These are phyloP conservation scores for Melampsora americana DNA, from an alignment of 1,284 basidiomycete species.

Conservation along the genomic window DNA sequence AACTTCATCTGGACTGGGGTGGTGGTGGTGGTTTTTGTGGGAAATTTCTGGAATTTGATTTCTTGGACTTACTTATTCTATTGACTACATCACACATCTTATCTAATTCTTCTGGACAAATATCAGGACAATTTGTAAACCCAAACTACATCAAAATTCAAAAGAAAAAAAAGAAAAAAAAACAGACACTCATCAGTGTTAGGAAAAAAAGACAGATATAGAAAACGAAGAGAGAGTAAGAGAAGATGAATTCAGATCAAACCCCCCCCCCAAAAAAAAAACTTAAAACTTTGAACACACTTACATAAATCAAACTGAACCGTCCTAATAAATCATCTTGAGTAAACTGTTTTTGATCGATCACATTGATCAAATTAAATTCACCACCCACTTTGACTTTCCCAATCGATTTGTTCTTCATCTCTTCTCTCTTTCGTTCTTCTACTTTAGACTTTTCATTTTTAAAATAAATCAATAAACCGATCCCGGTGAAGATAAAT, in stretches of 20 bases:
- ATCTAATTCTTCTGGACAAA: constrained; percentile 96
- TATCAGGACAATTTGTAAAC: constrained; percentile 96
- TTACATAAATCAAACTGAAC: constrained; percentile 73
- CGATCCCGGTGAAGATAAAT: constrained; percentile 76
- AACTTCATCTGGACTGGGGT: too few species aligned
- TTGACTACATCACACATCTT: constrained; percentile 85
- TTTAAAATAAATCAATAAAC: constrained; percentile 82
- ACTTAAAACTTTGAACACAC: constrained; percentile 25
- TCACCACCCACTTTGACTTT: constrained; percentile 81
- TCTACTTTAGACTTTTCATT: constrained; percentile 76
- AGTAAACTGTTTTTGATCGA: constrained; percentile 68
- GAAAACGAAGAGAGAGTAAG: background rate
- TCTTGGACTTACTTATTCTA: constrained; percentile 64
- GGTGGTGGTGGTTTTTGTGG: background rate
- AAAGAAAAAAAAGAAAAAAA: constrained; percentile 12
- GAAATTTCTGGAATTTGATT: too few species aligned
- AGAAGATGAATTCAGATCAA: background rate
- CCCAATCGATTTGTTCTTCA: constrained; percentile 58
- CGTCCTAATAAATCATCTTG: constrained; percentile 79
- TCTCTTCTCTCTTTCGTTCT: constrained; percentile 65
- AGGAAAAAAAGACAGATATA: background rate
- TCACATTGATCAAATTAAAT: constrained; percentile 67
- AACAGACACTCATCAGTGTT: background rate
- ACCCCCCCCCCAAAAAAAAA: too few species aligned
- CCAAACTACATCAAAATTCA: constrained; percentile 63